phyloP scores from a whole-genome alignment of 108 stramenopile species.

The Cyclostephanos invisitatus region DNA sequence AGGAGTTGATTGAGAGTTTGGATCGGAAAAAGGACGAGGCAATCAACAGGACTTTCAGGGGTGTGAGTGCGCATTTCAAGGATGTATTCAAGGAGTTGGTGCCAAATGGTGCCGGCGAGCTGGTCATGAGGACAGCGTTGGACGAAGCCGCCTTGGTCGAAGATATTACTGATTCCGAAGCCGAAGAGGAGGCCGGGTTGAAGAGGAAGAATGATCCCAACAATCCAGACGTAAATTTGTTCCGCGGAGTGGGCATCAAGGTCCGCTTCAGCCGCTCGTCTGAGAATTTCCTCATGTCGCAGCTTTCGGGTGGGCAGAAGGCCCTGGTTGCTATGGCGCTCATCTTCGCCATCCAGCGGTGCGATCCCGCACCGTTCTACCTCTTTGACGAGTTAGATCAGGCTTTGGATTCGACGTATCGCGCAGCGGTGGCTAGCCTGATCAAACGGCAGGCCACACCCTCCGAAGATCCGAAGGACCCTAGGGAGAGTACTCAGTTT shows the following conservation, averaged over 20 bases:
- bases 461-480: constrained; percentile 73
- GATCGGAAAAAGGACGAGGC: constrained; percentile 99
- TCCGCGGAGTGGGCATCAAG: constrained; percentile 89
- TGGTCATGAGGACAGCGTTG: constrained; percentile 88
- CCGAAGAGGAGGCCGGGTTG: constrained; percentile 51
- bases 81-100: constrained; percentile 98
- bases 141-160: constrained; percentile 54
- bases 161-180: constrained; percentile 48
- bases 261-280: constrained; percentile 91
- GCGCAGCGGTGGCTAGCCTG: constrained; percentile 94
- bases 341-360: constrained; percentile 98
- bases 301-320: constrained; percentile 99
- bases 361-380: constrained; percentile 99
- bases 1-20: constrained; percentile 91
- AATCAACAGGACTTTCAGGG: constrained; percentile 97
- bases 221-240: constrained; percentile 82
- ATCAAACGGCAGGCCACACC: constrained; percentile 92
- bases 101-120: constrained; percentile 92
- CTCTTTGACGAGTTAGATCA: constrained; percentile 99
- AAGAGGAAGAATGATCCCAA: constrained; percentile 45
- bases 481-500: constrained; percentile 87
- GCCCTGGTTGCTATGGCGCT: constrained; percentile 98
- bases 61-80: constrained; percentile 95
- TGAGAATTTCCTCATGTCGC: constrained; percentile 91
- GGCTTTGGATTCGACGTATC: constrained; percentile 95